Evolutionary conservation across 169 alveolate species (phyloP).

Genomic region (Perkinsus chesapeaki): DNA sequence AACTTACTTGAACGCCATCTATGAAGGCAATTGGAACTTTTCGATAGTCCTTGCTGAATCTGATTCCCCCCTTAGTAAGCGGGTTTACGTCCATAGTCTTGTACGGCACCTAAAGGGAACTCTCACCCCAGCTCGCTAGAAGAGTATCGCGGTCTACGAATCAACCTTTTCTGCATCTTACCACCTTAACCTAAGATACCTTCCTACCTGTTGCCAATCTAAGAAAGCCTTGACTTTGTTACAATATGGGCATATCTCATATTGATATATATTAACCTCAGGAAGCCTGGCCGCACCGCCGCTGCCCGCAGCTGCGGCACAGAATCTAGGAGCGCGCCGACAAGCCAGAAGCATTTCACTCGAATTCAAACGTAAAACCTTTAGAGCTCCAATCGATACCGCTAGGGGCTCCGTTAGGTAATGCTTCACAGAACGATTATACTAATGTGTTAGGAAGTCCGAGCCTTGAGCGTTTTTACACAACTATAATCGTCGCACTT

Average conservation of each 20-base stretch:
- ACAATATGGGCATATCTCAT: neutral
- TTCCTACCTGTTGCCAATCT: neutral
- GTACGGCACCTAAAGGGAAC: neutral
- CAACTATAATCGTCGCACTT: neutral
- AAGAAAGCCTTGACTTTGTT: neutral
- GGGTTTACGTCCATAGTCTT: neutral
- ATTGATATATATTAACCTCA: neutral
- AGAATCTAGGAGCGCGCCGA: too few species aligned
- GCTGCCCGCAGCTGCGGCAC: neutral
- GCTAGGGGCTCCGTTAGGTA: too few species aligned
- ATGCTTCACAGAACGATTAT: neutral
- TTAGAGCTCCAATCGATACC: too few species aligned
- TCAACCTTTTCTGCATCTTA: neutral
- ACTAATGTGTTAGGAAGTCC: neutral
- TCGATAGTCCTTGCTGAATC: neutral
- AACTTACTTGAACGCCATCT: neutral
- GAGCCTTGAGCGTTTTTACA: neutral
- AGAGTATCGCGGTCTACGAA: neutral
- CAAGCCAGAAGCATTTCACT: too few species aligned
- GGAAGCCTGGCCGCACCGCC: neutral
- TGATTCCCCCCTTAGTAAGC: neutral
- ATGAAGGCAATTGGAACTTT: neutral
- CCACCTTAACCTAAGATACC: neutral
- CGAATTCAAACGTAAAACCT: too few species aligned
- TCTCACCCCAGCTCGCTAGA: neutral